Conservation (phyloP, 495 filamentous ascomycete genomes). For the Xylaria curta region DNA sequence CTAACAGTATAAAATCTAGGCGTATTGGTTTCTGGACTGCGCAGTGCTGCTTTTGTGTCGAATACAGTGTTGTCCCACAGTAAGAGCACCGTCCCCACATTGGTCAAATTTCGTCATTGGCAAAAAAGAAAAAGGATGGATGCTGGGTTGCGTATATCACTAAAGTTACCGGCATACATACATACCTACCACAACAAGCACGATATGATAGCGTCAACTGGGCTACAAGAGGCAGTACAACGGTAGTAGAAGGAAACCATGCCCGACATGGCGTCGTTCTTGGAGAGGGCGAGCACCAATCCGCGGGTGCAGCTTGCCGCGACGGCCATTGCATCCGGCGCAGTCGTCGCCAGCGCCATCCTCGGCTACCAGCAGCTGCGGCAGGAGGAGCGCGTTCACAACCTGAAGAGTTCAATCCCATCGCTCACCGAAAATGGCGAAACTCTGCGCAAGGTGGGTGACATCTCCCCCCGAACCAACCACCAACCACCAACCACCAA, state of each 20-base stretch:
- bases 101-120: slow-evolving; percentile 18
- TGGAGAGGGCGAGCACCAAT: slow-evolving; percentile 43
- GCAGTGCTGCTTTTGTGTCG: too few relatives aligned
- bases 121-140: too few relatives aligned
- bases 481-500: not conserved
- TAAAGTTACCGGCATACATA: not conserved
- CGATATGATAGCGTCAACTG: not conserved
- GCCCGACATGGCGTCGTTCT: slow-evolving; percentile 45
- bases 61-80: slow-evolving; percentile 3
- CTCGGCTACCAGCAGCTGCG: slow-evolving; percentile 72
- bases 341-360: slow-evolving; percentile 73
- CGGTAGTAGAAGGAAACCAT: not conserved
- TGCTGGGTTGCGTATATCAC: too few relatives aligned
- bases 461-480: not conserved
- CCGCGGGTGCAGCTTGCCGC: slow-evolving; percentile 68
- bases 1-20: too few relatives aligned
- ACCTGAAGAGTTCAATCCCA: slow-evolving; percentile 78
- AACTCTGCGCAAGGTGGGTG: slow-evolving; percentile 41
- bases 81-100: not conserved
- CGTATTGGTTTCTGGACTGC: too few relatives aligned
- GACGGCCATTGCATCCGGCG: slow-evolving; percentile 77
- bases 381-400: slow-evolving; percentile 65
- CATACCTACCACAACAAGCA: not conserved
- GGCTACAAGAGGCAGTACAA: not conserved
- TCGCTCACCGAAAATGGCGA: slow-evolving; percentile 47